Evolutionary conservation across 2,329 filamentous ascomycete species (phyloP), one percentile per base, ranked within the genome.

Genomic region (Beauveria sp.): DNA sequence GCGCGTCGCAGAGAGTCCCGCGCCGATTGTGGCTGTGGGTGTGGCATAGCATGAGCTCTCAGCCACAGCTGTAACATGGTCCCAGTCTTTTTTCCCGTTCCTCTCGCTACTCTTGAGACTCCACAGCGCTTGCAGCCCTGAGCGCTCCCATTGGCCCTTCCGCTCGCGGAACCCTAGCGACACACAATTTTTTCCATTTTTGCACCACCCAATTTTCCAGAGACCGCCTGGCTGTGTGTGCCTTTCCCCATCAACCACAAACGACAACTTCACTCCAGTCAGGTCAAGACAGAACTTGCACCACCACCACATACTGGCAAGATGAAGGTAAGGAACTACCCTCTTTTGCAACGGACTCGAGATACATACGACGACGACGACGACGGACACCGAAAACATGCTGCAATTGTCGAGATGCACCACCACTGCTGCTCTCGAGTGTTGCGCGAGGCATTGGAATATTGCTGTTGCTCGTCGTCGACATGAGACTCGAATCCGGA

Each of bases 201-300:
- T 41, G 67, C 34, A 28, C n/a, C 16, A 12, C 63, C 67, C 69
- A 64, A 70, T 72, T 72, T 71, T 73, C 73, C 58, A 40, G 30
- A 46, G 43, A n/a, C 20, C 69, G 52, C 59, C 58, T 67, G 65
- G 64, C 55, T 18, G 26, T 66, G 66, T 50, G 30, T 22, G 26
- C 24, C 28, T 50, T 55, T 43, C 26, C 56, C 43, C 44, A 69
- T 67, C 67, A 68, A 69, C 66, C 68, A 68, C 66, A 71, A 69
- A 60, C 71, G 58, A 60, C 68, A 70, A 73, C 73, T 73, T 73
- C 71, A 72, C 64, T 65, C 66, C 66, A 67, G 69, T 70, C 74
- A 74, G 73, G 74, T 75, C 74, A 75, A 76, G 73, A 72, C 70
- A 74, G 28, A 60, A 73, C 72, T 76, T 76, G 74, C 72, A 76